A percentile compares a stretch with the other conserved stretches of the same genome.
Conservation (phyloP, 2,329 filamentous ascomycete genomes). For the Cladosporium austrohemisphaericum region DNA sequence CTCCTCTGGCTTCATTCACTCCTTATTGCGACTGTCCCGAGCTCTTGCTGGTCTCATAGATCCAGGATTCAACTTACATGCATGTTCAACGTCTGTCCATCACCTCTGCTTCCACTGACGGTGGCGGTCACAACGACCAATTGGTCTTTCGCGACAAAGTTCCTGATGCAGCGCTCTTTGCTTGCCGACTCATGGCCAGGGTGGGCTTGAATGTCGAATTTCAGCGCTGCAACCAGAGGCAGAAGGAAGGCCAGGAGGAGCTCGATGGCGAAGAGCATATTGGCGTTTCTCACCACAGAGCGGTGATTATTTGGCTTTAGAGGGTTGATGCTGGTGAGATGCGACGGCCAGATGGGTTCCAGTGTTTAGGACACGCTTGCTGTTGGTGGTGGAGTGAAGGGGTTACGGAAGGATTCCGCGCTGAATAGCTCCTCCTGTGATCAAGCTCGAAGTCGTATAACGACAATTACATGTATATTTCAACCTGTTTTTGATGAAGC, state of each 20-base stretch:
- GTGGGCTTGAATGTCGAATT: slow-evolving; percentile 84
- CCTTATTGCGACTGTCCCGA: neutral
- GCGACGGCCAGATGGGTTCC: neutral
- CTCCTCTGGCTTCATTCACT: neutral
- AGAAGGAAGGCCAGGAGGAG: slow-evolving; percentile 39
- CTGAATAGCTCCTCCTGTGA: no score
- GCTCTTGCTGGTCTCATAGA: neutral
- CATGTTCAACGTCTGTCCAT: slow-evolving; percentile 92
- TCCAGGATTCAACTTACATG: slow-evolving; percentile 60
- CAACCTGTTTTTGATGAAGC: no score
- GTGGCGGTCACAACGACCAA: slow-evolving; percentile 93
- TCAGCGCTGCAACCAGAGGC: slow-evolving; percentile 62
- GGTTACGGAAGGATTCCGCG: slow-evolving; percentile 1
- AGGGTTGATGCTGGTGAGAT: slow-evolving; percentile 1
- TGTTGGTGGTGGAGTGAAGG: neutral
- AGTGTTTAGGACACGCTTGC: slow-evolving; percentile 7
- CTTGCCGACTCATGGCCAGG: slow-evolving; percentile 57
- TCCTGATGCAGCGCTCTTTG: slow-evolving; percentile 87
- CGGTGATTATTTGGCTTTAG: neutral
- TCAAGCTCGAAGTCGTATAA: no score
- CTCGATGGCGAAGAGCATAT: slow-evolving; percentile 21
- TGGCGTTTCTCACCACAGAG: slow-evolving; percentile 1
- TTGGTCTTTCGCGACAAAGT: slow-evolving; percentile 89
- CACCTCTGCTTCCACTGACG: slow-evolving; percentile 77
- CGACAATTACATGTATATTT: no score